Conservation (phyloP, 2,329 filamentous ascomycete genomes). For the Epichloe sibirici region DNA sequence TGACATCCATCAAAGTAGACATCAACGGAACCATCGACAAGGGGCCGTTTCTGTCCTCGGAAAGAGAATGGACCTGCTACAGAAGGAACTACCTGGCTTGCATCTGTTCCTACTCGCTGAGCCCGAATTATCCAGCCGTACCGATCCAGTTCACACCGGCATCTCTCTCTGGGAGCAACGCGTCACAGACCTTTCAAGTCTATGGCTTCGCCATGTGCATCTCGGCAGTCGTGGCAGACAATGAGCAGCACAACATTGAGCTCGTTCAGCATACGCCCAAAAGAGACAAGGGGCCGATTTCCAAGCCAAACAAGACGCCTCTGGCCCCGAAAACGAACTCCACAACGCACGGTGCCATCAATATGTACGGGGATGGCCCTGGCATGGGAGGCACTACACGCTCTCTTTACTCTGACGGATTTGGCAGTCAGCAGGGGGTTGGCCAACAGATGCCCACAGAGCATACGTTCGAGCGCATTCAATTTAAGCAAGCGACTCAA, state of each 20-base stretch:
- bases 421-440: conserved; percentile 17
- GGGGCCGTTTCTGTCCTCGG: conserved; percentile 64
- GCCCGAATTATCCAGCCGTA: conserved; percentile 39
- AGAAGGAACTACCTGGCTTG: conserved; percentile 85
- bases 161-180: neutral
- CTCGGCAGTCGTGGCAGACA: conserved; percentile 68
- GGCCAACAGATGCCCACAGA: conserved; percentile 34
- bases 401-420: conserved; percentile 30
- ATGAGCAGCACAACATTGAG: conserved; percentile 64
- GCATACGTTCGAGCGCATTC: conserved; percentile 72
- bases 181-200: conserved; percentile 46
- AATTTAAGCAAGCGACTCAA: conserved; percentile 87
- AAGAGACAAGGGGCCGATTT: conserved; percentile 74
- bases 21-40: conserved; percentile 78
- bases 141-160: conserved; percentile 36
- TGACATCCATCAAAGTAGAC: conserved; percentile 50
- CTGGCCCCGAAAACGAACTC: conserved; percentile 56
- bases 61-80: conserved; percentile 85
- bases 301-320: conserved; percentile 56
- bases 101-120: conserved; percentile 62
- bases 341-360: conserved; percentile 32
- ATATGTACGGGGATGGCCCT: conserved; percentile 30
- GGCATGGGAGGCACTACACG: conserved; percentile 12
- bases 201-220: conserved; percentile 73
- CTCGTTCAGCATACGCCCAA: conserved; percentile 87